Evolutionary conservation across 768 basidiomycete species (phyloP).

Genomic region (Suillus americanus): DNA sequence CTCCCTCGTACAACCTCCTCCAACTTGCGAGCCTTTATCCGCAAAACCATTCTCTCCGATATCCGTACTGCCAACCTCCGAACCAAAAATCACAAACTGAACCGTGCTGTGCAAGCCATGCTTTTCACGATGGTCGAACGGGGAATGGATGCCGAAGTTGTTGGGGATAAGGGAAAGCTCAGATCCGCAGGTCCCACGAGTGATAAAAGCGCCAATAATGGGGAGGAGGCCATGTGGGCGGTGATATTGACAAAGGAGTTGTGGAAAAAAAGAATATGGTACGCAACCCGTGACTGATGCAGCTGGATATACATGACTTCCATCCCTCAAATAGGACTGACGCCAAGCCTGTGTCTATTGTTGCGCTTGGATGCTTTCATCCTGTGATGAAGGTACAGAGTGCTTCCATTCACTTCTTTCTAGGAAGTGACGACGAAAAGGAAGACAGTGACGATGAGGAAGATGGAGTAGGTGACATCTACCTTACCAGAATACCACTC

Average conservation of each 20-base stretch:
- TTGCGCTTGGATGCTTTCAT: constrained; percentile 90
- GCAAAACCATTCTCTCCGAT: constrained; percentile 91
- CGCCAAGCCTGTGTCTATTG: constrained; percentile 88
- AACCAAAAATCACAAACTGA: constrained; percentile 92
- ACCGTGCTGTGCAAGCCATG: constrained; percentile 93
- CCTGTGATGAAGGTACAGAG: constrained; percentile 92
- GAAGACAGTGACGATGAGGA: constrained; percentile 76
- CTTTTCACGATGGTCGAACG: constrained; percentile 95
- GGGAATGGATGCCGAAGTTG: constrained; percentile 79
- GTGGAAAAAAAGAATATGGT: constrained; percentile 94
- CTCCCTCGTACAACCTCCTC: constrained; percentile 92
- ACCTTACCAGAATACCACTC: constrained; percentile 11
- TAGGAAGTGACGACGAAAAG: constrained; percentile 80
- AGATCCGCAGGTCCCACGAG: constrained; percentile 39
- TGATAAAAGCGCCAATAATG: constrained; percentile 43
- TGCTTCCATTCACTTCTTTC: constrained; percentile 93
- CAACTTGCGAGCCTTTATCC: constrained; percentile 79
- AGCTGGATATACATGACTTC: not conserved
- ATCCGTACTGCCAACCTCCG: constrained; percentile 88
- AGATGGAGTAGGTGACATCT: constrained; percentile 32
- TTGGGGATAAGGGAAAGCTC: constrained; percentile 83
- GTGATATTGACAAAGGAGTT: constrained; percentile 90
- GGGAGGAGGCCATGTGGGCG: constrained; percentile 97
- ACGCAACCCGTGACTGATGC: constrained; percentile 11
- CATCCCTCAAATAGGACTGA: constrained; percentile 60